Base-by-base conservation (phyloP, 306 rosid genomes). In the Quillaja saponaria region DNA sequence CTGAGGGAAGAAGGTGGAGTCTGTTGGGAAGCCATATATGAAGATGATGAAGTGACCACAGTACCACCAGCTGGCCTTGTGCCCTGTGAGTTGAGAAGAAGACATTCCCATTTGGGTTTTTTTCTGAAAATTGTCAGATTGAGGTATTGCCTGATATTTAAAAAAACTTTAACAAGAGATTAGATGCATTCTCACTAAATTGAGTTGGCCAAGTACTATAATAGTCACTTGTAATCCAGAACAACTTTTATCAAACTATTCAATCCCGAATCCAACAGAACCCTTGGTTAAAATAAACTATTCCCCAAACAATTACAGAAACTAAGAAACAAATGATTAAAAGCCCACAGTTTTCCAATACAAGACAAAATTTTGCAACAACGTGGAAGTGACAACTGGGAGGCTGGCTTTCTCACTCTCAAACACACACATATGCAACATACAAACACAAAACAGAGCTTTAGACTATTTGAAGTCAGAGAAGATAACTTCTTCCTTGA, bases 11-110 rank as follows among this genome's bases (percentile, higher is more conserved):
- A 55, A 66, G 95, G 70, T 21, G 84, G 81, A 72, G 84, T 81
- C 41, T 82, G 94, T 51, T 78, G 95, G 28, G 90, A 69, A 55
- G 72, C 76, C 73, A 79, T 68, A 10, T 71, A 90, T 31, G 87
- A 77, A 57, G 95, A 80, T 11, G 96, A 77, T 42, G 95, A 61
- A 68, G 90, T 74, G 64, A 75, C 82, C 52, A 25, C 80, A 6
- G 80, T 33, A 68, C 86, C 86, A 69, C 71, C 91, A 65, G 80
- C 68, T 48, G 79, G 89, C 73, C 77, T 86, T 45, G 75, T 76
- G 57, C 80, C 94, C 99, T 89, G 82, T 66, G 81, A 69, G 66
- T 80, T 67, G 81, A 81, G 78, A 71, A 76, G 71, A 82, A 72
- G 78, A 67, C 42, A 66, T 66, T 68, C 67, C 72, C 79, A 39